Conservation (phyloP, 257 asterid genomes). For the Nicotiana obtusifolia region DNA sequence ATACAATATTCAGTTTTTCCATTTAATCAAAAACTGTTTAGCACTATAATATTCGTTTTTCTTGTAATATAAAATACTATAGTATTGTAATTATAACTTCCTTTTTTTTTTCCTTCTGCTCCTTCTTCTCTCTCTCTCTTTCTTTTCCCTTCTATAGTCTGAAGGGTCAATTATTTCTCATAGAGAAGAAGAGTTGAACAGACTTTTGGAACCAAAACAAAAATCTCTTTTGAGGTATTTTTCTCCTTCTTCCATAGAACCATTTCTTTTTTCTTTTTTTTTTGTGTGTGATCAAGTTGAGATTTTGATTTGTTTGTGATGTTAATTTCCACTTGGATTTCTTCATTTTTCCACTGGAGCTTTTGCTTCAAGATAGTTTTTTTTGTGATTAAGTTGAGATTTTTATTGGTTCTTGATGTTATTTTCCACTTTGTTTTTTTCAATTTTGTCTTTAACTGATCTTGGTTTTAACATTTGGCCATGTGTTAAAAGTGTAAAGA, state of each 20-base stretch:
- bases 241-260: not conserved
- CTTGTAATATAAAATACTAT: not conserved
- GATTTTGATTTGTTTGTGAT: not conserved
- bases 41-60: not conserved
- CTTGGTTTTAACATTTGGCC: not conserved
- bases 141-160: not conserved
- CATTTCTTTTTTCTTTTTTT: not conserved
- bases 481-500: not conserved
- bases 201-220: not conserved
- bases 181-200: conserved; percentile 10
- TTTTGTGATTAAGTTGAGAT: not conserved
- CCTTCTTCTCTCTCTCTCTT: not conserved
- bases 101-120: not conserved
- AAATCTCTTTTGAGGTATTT: not conserved
- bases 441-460: not conserved
- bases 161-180: conserved; percentile 26
- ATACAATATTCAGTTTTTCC: not conserved
- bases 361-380: not conserved
- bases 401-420: not conserved
- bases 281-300: not conserved
- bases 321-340: not conserved
- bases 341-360: not conserved
- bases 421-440: not conserved
- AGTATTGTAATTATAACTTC: not conserved
- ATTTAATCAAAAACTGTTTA: not conserved